A percentile compares a stretch with the other conserved stretches of the same genome.
phyloP scores from a whole-genome alignment of 2,329 filamentous ascomycete species.

The Colletotrichum viniferum region DNA sequence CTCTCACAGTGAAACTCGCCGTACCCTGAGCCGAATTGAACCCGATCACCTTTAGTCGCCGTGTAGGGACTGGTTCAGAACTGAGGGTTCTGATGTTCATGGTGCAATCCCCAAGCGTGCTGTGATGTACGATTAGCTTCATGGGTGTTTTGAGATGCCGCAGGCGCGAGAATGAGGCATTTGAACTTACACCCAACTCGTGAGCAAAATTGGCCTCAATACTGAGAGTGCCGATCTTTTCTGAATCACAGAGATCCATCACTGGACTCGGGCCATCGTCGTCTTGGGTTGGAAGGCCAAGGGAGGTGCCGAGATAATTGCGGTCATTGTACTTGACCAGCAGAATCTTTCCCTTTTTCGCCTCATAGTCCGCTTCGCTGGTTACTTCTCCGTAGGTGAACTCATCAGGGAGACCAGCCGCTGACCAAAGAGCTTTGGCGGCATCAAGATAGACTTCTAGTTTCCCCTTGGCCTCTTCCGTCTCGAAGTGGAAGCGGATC shows the following conservation, averaged over 20 bases:
- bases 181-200: neutral
- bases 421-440: neutral
- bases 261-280: neutral
- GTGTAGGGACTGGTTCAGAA: neutral
- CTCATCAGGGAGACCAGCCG: neutral
- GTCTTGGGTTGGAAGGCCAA: neutral
- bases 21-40: neutral
- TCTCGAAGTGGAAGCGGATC: neutral
- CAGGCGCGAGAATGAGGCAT: neutral
- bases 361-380: neutral
- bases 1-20: neutral
- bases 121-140: neutral
- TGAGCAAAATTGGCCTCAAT: neutral
- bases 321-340: neutral
- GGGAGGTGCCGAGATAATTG: neutral
- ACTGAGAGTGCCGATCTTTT: neutral
- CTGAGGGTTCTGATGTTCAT: neutral
- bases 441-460: neutral
- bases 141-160: neutral
- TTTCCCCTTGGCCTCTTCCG: neutral
- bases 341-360: neutral
- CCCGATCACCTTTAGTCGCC: neutral
- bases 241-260: neutral
- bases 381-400: neutral
- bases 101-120: neutral